Evolutionary conservation across 1,284 basidiomycete species (phyloP).

Genomic region (Boletus chippewaensis): DNA sequence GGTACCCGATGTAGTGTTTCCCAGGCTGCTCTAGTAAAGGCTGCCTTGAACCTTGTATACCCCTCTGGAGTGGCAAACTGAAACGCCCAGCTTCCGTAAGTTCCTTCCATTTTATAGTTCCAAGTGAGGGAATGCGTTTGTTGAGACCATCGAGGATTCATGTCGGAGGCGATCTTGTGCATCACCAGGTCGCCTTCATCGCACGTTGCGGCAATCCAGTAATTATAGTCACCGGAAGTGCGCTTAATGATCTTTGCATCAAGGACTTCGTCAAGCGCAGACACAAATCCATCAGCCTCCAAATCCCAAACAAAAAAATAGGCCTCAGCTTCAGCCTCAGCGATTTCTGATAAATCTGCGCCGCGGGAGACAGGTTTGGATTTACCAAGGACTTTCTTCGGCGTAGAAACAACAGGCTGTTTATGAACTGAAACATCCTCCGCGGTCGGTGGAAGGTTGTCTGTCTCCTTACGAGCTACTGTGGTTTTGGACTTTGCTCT

Average conservation of each 20-base stretch:
- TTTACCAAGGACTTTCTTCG: constrained; percentile 14
- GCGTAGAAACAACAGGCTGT: constrained; percentile 11
- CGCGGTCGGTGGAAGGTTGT: constrained; percentile 4
- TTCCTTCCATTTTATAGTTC: constrained; percentile 65
- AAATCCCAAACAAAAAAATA: constrained; percentile 72
- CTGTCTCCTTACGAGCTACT: constrained; percentile 16
- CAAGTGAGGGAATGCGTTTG: constrained; percentile 74
- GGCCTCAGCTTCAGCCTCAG: constrained; percentile 45
- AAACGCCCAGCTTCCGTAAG: constrained; percentile 79
- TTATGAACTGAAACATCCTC: constrained; percentile 5
- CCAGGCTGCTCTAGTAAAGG: constrained; percentile 75
- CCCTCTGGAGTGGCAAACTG: constrained; percentile 56
- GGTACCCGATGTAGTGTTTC: constrained; percentile 71
- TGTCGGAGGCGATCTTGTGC: constrained; percentile 61
- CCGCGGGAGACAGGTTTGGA: constrained; percentile 10
- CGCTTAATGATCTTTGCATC: constrained; percentile 61
- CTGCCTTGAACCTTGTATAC: constrained; percentile 60
- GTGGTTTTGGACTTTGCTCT: constrained; percentile 23
- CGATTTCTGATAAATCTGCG: constrained; percentile 31
- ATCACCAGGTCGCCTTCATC: constrained; percentile 48
- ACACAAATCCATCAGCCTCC: constrained; percentile 60
- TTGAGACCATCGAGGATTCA: constrained; percentile 68
- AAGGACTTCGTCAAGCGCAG: constrained; percentile 60
- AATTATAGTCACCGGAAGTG: constrained; percentile 43
- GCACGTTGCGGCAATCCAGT: constrained; percentile 57